A percentile compares a stretch with the other conserved stretches of the same genome.
Conservation (phyloP, 73 alveolate genomes). For the Symbiodinium pilosum region DNA sequence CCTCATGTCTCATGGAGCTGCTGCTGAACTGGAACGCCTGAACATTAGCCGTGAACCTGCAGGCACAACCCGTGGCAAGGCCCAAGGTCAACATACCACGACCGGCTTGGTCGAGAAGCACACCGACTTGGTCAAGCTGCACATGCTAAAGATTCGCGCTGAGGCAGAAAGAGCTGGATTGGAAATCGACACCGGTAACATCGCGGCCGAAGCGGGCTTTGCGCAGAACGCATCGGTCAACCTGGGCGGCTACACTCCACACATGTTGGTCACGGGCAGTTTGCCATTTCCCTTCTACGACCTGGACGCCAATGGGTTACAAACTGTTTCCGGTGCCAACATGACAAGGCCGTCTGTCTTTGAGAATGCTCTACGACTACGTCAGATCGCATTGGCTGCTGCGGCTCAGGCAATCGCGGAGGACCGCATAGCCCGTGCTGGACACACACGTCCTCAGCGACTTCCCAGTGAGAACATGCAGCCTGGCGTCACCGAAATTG, state of each 20-base stretch:
- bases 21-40: background rate
- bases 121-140: background rate
- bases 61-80: background rate
- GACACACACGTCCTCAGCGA: background rate
- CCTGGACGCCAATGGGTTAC: background rate
- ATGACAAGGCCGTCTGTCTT: background rate
- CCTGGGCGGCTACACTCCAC: background rate
- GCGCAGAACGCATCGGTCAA: slow-evolving; percentile 26
- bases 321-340: background rate
- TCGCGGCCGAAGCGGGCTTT: background rate
- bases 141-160: background rate
- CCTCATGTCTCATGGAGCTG: slow-evolving; percentile 32
- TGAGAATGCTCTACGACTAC: background rate
- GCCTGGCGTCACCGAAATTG: background rate
- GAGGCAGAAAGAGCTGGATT: background rate
- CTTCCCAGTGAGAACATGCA: background rate
- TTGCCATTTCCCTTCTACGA: slow-evolving; percentile 13
- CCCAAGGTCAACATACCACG: background rate
- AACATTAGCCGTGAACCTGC: background rate
- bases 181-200: background rate
- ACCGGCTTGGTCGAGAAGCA: slow-evolving; percentile 12
- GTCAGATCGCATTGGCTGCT: background rate
- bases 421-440: background rate
- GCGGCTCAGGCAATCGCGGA: background rate
- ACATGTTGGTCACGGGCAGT: slow-evolving; percentile 18